Percentiles rank a stretch among this genome's conserved stretches.
Evolutionary conservation across 176 grass and related monocot species (phyloP).

Genomic region (Bromus sterilis): DNA sequence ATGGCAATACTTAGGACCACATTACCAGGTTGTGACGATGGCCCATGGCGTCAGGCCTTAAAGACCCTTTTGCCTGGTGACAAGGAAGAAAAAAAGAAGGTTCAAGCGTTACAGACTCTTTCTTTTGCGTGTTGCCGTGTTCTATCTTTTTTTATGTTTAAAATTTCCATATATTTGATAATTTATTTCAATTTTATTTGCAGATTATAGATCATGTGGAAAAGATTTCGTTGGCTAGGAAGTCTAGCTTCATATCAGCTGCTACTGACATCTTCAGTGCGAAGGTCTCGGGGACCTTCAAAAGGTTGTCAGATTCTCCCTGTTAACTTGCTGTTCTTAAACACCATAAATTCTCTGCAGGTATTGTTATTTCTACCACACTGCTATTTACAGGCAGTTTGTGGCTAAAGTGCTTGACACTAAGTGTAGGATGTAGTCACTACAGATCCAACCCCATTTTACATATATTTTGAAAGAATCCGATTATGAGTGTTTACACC

Average conservation of each 20-base stretch:
- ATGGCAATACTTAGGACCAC: constrained; percentile 80
- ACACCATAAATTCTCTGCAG: background rate
- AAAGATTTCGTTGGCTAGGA: constrained; percentile 79
- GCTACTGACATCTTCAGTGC: constrained; percentile 82
- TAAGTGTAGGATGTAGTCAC: background rate
- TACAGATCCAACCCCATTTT: background rate
- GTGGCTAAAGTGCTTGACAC: background rate
- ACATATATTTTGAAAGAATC: background rate
- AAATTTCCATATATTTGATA: constrained; percentile 2
- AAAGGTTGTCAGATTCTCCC: constrained; percentile 56
- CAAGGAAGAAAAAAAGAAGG: constrained; percentile 93
- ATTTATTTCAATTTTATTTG: constrained; percentile 18
- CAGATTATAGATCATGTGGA: constrained; percentile 84
- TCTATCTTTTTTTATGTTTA: background rate
- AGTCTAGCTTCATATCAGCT: constrained; percentile 68
- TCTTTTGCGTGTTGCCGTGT: background rate
- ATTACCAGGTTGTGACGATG: constrained; percentile 69
- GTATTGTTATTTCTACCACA: background rate
- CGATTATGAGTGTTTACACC: background rate
- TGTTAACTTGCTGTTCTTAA: constrained; percentile 17
- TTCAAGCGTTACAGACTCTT: constrained; percentile 23
- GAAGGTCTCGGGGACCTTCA: constrained; percentile 97
- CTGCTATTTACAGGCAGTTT: background rate
- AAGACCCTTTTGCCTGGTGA: constrained; percentile 78
- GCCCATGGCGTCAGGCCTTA: constrained; percentile 74